These are phyloP conservation scores for Phyllosticta capitalensis DNA, from an alignment of 2,329 filamentous ascomycete species.

Conservation along the genomic window DNA sequence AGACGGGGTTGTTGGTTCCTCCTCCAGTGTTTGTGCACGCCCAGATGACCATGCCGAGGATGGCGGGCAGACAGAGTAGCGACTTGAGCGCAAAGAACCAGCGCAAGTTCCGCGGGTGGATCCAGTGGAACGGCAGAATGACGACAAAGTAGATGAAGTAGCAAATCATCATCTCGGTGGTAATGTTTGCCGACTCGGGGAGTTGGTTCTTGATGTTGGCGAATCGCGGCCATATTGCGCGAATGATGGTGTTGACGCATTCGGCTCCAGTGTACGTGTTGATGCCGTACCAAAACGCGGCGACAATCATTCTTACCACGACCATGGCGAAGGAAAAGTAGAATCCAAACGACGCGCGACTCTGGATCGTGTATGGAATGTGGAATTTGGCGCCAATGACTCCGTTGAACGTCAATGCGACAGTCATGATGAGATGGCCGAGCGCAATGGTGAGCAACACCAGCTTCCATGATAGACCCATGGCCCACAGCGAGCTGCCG, in stretches of 20 bases:
- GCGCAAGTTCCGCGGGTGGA: slow-evolving; percentile 14
- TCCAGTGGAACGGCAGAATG: slow-evolving; percentile 16
- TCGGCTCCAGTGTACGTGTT: slow-evolving; percentile 22
- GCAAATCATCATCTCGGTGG: slow-evolving; percentile 13
- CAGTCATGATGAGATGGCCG: not conserved
- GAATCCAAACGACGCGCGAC: not conserved
- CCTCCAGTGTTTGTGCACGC: slow-evolving; percentile 10
- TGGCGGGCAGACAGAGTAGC: slow-evolving; percentile 14
- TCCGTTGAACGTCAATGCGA: slow-evolving; percentile 1
- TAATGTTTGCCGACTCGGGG: slow-evolving; percentile 15
- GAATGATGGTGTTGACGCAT: slow-evolving; percentile 19
- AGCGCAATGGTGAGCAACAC: not conserved
- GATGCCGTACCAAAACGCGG: slow-evolving; percentile 28
- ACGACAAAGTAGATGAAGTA: slow-evolving; percentile 17
- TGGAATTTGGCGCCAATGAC: slow-evolving; percentile 2
- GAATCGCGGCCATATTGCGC: slow-evolving; percentile 17
- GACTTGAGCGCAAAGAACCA: slow-evolving; percentile 17
- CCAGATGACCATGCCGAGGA: slow-evolving; percentile 14
- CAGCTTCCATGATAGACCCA: slow-evolving; percentile 6
- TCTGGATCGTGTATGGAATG: slow-evolving; percentile 2
- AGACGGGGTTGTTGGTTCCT: slow-evolving; percentile 15
- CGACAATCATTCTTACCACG: slow-evolving; percentile 24
- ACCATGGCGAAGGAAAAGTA: slow-evolving; percentile 13
- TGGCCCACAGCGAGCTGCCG: not conserved
- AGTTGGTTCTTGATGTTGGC: slow-evolving; percentile 12